A percentile compares a stretch with the other conserved stretches of the same genome.
phyloP scores from a whole-genome alignment of 495 filamentous ascomycete genomes.

The Neohortaea acidophila region DNA sequence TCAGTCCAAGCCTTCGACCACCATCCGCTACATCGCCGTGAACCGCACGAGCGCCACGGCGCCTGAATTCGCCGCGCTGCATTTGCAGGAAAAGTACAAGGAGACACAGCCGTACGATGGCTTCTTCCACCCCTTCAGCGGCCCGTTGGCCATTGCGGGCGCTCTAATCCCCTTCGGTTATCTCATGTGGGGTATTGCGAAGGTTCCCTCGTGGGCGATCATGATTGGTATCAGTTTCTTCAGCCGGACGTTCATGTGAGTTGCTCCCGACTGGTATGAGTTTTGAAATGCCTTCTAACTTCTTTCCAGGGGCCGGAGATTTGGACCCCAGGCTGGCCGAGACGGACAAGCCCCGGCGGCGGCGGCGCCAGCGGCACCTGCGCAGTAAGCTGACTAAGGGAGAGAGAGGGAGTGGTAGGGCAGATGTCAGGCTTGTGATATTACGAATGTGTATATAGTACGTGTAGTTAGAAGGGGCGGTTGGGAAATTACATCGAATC shows the following conservation, averaged over 20 bases:
- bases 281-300: too few relatives aligned
- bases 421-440: too few relatives aligned
- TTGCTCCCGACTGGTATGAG: conserved; percentile 10
- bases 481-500: too few relatives aligned
- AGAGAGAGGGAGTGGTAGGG: too few relatives aligned
- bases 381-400: too few relatives aligned
- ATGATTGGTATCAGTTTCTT: conserved; percentile 74
- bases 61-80: conserved; percentile 31
- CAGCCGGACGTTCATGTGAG: conserved; percentile 79
- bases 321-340: not conserved
- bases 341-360: not conserved
- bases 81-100: conserved; percentile 45
- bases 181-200: conserved; percentile 40
- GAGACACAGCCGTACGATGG: conserved; percentile 48
- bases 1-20: conserved; percentile 26
- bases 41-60: conserved; percentile 25
- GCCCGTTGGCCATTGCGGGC: conserved; percentile 48
- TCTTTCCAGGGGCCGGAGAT: not conserved
- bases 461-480: too few relatives aligned
- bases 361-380: not conserved
- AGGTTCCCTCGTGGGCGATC: conserved; percentile 52
- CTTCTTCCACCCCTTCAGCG: conserved; percentile 66
- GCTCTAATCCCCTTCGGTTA: conserved; percentile 55
- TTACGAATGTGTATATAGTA: too few relatives aligned
- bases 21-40: conserved; percentile 23